Evolutionary conservation across 495 filamentous ascomycete genomes (phyloP), one percentile per base, ranked within the genome.

Genomic region (Cryomyces antarcticus): DNA sequence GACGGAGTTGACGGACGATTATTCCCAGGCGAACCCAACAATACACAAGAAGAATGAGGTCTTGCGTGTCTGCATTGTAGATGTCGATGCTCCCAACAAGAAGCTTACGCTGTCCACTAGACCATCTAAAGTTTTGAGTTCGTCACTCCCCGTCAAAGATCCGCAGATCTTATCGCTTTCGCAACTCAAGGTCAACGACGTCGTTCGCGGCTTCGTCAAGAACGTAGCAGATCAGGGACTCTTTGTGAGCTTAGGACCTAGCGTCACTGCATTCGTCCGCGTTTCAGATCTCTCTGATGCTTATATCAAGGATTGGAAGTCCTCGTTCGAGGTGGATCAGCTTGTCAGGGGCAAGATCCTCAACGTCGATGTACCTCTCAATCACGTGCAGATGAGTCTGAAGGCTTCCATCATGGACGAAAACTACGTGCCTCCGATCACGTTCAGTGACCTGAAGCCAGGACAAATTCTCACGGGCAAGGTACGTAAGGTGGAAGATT

Each of bases 301-400:
- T 4, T 96, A 73, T 55, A 65, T 96, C 51, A 96, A 95, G 59
- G 83, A 95, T 39, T 97, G 89, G 89, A 93, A 93, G 63, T 69
- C 78, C n/a, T 60, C 72, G 11, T 94, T 84, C 62, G 72, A 88
- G 48, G 60, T 80, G 31, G 82, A 84, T 52, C 84, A 95, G 58
- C 67, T 97, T 12, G 82, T 97, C 28, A 86, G 78, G 59, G 89
- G 84, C 39, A 82, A 82, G 38, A 66, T 97, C 52, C 74, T 79
- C 27, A 57, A 70, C 4, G 69, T 82, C 4, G 74, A 92, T 46
- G 44, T 62, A 7, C 61, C 60, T 42, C 57, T 75, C n/a, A 71
- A 74, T 44, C 80, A 80, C 51, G 52, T 93, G 36, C 82, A 89
- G 55, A 70, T 97, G 69, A 89, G 74, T 49, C 59, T 97, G 57